Conservation (phyloP, 305 asterid genomes). For the Andrographis paniculata region DNA sequence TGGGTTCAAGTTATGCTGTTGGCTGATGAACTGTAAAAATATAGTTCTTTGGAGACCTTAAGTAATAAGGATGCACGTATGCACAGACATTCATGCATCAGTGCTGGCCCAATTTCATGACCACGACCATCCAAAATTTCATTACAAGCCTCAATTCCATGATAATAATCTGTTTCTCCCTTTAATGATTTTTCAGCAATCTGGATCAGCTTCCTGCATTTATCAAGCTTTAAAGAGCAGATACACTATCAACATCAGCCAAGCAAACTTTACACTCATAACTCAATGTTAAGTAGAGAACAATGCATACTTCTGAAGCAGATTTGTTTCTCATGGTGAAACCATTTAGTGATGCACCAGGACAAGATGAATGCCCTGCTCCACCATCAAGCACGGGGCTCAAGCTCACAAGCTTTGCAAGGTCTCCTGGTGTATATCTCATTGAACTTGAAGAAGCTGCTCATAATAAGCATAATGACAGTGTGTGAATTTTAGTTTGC, state of each 20-base stretch:
- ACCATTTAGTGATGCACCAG: slow-evolving; percentile 40
- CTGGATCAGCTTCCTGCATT: slow-evolving; percentile 76
- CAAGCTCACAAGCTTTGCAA: slow-evolving; percentile 47
- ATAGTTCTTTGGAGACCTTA: slow-evolving; percentile 44
- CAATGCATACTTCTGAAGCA: slow-evolving; percentile 48
- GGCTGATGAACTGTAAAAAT: slow-evolving; percentile 10
- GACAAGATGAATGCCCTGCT: slow-evolving; percentile 39
- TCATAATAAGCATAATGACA: slow-evolving; percentile 6
- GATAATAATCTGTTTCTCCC: slow-evolving; percentile 52
- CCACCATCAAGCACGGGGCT: slow-evolving; percentile 37
- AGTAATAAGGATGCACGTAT: slow-evolving; percentile 86
- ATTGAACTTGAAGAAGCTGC: slow-evolving; percentile 57
- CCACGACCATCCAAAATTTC: slow-evolving; percentile 80
- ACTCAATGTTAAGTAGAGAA: slow-evolving; percentile 18
- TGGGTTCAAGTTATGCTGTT: slow-evolving; percentile 16
- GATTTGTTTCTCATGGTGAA: slow-evolving; percentile 32
- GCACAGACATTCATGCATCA: slow-evolving; percentile 77
- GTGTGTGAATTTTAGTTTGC: slow-evolving; percentile 9
- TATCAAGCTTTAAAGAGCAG: slow-evolving; percentile 41
- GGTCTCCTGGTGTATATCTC: slow-evolving; percentile 63
- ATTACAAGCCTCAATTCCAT: slow-evolving; percentile 91
- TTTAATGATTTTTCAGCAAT: slow-evolving; percentile 59
- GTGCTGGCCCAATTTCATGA: slow-evolving; percentile 51
- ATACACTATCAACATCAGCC: slow-evolving; percentile 18
- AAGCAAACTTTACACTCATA: slow-evolving; percentile 14